Evolutionary conservation across 345 rosid species (phyloP).

Genomic region (Populus deltoides): DNA sequence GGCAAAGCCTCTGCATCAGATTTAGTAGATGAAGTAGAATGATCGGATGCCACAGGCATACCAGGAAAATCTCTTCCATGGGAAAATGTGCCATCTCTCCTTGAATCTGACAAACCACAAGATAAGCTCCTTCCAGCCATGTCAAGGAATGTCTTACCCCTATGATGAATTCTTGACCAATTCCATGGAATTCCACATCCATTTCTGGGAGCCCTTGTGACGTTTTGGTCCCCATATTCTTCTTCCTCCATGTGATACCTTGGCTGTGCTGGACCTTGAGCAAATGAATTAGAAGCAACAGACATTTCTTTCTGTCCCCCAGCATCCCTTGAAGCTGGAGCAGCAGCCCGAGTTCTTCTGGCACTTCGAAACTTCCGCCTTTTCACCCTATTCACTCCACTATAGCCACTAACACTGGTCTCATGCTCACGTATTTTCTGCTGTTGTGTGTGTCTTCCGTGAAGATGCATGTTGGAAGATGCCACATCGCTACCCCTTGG

Average conservation of each 20-base stretch:
- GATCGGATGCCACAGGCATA: constrained; percentile 59
- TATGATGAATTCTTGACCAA: constrained; percentile 93
- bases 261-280: constrained; percentile 38
- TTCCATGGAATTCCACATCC: constrained; percentile 97
- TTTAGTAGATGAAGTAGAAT: constrained; percentile 50
- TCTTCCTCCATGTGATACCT: constrained; percentile 43
- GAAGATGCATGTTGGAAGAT: constrained; percentile 53
- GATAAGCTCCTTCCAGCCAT: constrained; percentile 94
- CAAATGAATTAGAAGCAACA: constrained; percentile 71
- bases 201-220: constrained; percentile 64
- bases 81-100: constrained; percentile 49
- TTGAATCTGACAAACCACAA: constrained; percentile 80
- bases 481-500: constrained; percentile 60
- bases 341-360: constrained; percentile 46
- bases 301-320: constrained; percentile 69
- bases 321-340: constrained; percentile 42
- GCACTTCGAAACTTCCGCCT: constrained; percentile 65
- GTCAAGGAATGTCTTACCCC: constrained; percentile 80
- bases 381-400: constrained; percentile 45
- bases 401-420: constrained; percentile 34
- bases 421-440: constrained; percentile 34
- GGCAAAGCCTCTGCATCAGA: constrained; percentile 66
- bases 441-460: constrained; percentile 31
- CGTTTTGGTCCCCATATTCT: constrained; percentile 46
- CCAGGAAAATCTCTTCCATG: constrained; percentile 54